Conservation (phyloP, 2,329 filamentous ascomycete genomes). For the Huntiella abstrusa region DNA sequence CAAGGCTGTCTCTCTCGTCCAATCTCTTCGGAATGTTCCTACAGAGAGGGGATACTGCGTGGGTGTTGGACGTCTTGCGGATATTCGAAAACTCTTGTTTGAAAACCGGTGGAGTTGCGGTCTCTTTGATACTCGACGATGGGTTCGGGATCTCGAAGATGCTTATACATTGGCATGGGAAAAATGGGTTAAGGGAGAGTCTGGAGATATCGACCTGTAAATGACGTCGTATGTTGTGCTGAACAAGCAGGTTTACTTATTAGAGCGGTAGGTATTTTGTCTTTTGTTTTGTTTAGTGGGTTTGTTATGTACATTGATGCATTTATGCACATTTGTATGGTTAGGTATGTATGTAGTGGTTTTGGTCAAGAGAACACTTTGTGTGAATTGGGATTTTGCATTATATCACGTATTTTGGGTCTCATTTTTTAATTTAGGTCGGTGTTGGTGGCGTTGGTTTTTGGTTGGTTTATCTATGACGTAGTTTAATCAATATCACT, state of each 20-base stretch:
- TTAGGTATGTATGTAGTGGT: background rate
- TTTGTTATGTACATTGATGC: background rate
- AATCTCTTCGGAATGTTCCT: constrained; percentile 39
- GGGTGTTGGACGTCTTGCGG: constrained; percentile 50
- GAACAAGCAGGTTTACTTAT: background rate
- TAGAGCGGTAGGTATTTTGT: background rate
- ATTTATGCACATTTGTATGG: background rate
- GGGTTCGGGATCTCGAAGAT: constrained; percentile 75
- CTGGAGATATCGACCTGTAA: constrained; percentile 79
- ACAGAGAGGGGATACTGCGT: constrained; percentile 27
- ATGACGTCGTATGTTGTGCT: background rate
- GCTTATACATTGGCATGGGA: constrained; percentile 82
- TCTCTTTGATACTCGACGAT: constrained; percentile 77
- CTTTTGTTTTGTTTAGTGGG: background rate
- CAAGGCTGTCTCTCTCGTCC: constrained; percentile 49
- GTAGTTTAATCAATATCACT: too few species aligned
- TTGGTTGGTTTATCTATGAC: too few species aligned
- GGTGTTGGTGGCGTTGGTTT: too few species aligned
- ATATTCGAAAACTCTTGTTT: constrained; percentile 67
- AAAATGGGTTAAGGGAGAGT: constrained; percentile 66
- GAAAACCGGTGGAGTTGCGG: constrained; percentile 68
- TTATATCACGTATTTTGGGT: too few species aligned
- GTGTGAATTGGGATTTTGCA: too few species aligned
- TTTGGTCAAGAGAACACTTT: too few species aligned
- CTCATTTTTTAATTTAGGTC: too few species aligned